A percentile compares a stretch with the other conserved stretches of the same genome.
These are phyloP conservation scores for Solanum sitiens DNA, from an alignment of 257 asterid species.

Conservation along the genomic window DNA sequence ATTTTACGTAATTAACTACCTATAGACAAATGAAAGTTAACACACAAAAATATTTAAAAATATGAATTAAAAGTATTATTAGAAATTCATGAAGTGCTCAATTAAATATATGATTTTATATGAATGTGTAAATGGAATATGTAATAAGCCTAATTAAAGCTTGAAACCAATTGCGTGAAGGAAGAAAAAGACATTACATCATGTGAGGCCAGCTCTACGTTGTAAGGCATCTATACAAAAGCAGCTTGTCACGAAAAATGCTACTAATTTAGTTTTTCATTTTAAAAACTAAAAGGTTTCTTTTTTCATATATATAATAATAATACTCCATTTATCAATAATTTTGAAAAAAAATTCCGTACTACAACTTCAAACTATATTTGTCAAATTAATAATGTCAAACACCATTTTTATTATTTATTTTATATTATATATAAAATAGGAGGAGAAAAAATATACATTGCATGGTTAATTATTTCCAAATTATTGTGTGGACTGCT, in stretches of 20 bases:
- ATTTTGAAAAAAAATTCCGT: no score
- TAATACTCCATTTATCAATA: background rate
- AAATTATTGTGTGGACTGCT: conserved; percentile 17
- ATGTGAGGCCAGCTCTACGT: conserved; percentile 57
- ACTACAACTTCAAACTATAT: no score
- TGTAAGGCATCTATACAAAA: conserved; percentile 25
- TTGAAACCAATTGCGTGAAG: background rate
- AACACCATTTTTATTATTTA: no score
- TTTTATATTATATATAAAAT: no score
- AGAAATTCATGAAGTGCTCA: background rate
- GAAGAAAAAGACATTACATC: conserved; percentile 9
- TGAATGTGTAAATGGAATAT: background rate
- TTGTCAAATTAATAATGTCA: no score
- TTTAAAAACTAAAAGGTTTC: background rate
- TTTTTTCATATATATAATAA: background rate
- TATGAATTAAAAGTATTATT: background rate
- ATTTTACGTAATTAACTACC: no score
- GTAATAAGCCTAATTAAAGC: background rate
- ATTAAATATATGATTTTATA: no score
- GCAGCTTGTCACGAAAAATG: conserved; percentile 26
- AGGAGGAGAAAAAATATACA: background rate
- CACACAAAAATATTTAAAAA: background rate
- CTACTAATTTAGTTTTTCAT: background rate
- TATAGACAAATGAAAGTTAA: background rate
- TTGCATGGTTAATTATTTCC: background rate